Evolutionary conservation across 495 filamentous ascomycete species (phyloP), one percentile per base, ranked within the genome.

Genomic region (Neurospora discreta): DNA sequence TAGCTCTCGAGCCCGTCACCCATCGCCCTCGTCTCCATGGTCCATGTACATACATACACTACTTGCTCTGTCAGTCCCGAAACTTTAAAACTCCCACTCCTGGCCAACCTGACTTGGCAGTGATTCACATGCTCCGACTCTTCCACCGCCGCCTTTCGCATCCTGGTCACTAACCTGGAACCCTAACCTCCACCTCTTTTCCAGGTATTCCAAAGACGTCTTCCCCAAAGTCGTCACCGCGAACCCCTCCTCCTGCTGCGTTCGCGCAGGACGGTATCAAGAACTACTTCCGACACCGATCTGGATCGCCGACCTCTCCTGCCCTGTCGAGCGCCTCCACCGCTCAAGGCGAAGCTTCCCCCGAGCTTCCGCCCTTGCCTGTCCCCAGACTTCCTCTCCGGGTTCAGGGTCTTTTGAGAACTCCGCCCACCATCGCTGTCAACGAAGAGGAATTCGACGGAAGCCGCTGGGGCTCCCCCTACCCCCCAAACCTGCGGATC

Each of bases 391-490:
- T 87, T 52, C 80, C 84, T 74, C 84, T 83, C 9, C 82, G 85
- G 33, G 82, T 81, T 46, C 79, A 78, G 70, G 82, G 84, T 41
- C 75, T 84, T 73, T 77, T 86, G 78, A 83, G 81, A 76, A 86
- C 86, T 10, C 85, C 85, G 26, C 82, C 85, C n/a, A 74, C 77
- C 68, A 79, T 58, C 39, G 69, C 75, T 69, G 77, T 73, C 40
- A 71, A 39, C 20, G 71, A 75, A 38, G 79, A 80, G 74, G 77
- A 71, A 18, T 74, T 72, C 80, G 90, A 88, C 73, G 89, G 89
- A 39, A 89, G 89, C 30, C 88, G 86, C 75, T 92, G 90, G 90
- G 91, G 91, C 13, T 93, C 91, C 15, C 90, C 91, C 70, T 92
- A 92, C 81, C 88, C 86, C 42, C 82, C 84, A 69, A 84, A 81